Evolutionary conservation across 176 grass and related monocot genomes (phyloP), one percentile per base, ranked within the genome.

Genomic region (Neostapfia colusana): DNA sequence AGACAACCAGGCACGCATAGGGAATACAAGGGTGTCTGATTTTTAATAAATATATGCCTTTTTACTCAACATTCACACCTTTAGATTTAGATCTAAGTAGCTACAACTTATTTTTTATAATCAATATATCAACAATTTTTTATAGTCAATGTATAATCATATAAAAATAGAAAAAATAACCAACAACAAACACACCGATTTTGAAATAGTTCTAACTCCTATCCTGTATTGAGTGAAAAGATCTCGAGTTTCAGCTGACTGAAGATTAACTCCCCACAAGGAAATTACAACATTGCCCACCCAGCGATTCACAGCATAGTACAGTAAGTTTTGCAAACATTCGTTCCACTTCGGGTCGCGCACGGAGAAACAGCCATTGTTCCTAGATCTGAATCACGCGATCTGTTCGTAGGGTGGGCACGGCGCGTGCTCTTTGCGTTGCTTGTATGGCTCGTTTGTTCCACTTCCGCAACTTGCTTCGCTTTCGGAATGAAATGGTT

Each of bases 401-500:
- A 51, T 37, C 9, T 36, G 20, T 37, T 2, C 4, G 48, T 37
- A 26, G 12, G 23, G 11, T 14, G n/a, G 65, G 21, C 0, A 13
- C 16, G 18, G 53, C 38, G 50, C 21, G 23, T 58, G n/a, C 27
- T 34, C 12, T 0, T 50, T 59, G 17, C 8, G 45, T 56, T 41
- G n/a, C 7, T 31, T 15, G 13, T 15, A 31, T 40, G 31, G 23
- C 44, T 64, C 10, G 21, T 39, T 64, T 16, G 44, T 23, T 66
- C 34, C 63, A 8, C 31, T 49, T 4, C 53, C 16, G 21, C 53
- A 37, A 48, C 23, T 53, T 31, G 65, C 73, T 70, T 54, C 0
- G 42, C 82, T 78, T 77, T 77, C 71, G 1, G 82, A n/a, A n/a
- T n/a, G 53, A 63, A 63, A 77, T 43, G 17, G 41, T 6, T 75